Conservation (phyloP, 2,329 filamentous ascomycete genomes). For the Scleromitrula shiraiana region DNA sequence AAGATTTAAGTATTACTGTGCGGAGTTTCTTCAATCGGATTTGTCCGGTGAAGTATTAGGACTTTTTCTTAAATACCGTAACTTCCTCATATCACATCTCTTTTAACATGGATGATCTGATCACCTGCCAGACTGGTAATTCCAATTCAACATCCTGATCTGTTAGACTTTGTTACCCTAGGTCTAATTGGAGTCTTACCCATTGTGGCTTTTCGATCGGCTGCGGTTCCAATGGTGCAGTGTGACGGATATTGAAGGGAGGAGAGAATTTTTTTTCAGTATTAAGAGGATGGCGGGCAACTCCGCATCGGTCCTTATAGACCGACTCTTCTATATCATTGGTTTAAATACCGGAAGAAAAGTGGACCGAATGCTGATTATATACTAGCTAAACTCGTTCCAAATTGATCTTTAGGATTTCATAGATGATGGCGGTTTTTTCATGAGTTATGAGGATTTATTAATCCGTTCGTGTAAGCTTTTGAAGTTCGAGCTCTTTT, state of each 20-base stretch:
- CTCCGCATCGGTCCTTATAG: constrained; percentile 4
- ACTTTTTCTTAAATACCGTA: too few relatives aligned
- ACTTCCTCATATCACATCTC: constrained; percentile 6
- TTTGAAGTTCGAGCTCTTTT: too few relatives aligned
- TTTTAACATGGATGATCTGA: constrained; percentile 6
- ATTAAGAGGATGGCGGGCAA: constrained; percentile 1
- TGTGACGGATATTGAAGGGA: background rate
- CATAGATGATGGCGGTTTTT: too few relatives aligned
- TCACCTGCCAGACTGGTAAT: constrained; percentile 7
- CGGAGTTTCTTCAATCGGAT: background rate
- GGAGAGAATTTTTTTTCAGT: background rate
- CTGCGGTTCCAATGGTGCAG: constrained; percentile 2
- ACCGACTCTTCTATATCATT: background rate
- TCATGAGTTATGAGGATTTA: too few relatives aligned
- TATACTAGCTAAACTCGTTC: too few relatives aligned
- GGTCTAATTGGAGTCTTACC: constrained; percentile 11
- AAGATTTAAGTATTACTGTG: background rate
- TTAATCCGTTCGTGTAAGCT: too few relatives aligned
- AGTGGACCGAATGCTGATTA: too few relatives aligned
- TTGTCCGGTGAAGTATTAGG: background rate
- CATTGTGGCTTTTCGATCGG: constrained; percentile 8
- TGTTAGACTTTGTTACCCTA: too few relatives aligned
- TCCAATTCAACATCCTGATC: constrained; percentile 2
- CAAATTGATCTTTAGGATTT: too few relatives aligned
- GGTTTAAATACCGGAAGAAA: background rate